Evolutionary conservation across 805 yeast species (phyloP).

Genomic region (Lipomyces mesembrius): DNA sequence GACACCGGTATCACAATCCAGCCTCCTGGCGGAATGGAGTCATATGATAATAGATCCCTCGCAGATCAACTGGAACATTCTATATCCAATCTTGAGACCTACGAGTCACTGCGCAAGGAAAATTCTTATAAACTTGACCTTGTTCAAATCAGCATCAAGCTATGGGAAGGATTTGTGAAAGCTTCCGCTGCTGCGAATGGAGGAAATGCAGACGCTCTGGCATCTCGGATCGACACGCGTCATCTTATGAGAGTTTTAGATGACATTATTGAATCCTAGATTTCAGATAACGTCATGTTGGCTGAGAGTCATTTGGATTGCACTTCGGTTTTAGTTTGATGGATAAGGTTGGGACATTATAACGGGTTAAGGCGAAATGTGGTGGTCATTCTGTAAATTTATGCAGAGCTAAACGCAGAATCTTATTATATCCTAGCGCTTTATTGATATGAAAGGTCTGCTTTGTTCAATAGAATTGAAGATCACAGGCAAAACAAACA

Average conservation of each 20-base stretch:
- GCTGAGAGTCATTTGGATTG: not conserved
- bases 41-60: not conserved
- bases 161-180: constrained; percentile 7
- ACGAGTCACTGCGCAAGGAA: not conserved
- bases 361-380: not conserved
- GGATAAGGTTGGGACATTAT: not conserved
- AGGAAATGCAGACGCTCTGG: not conserved
- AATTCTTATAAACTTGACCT: not conserved
- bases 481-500: too few relatives aligned
- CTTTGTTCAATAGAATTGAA: not conserved
- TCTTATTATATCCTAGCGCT: not conserved
- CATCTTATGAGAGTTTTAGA: constrained; percentile 5
- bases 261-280: constrained; percentile 2
- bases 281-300: not conserved
- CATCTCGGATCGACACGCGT: not conserved
- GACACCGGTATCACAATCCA: not conserved
- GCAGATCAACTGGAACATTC: constrained; percentile 6
- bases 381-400: not conserved
- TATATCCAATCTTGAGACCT: constrained; percentile 4
- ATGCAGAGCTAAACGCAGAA: not conserved
- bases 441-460: not conserved
- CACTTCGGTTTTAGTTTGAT: not conserved
- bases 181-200: not conserved
- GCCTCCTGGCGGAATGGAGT: not conserved
- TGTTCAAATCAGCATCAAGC: constrained; percentile 2